These are phyloP conservation scores for Ogataea henricii DNA, from an alignment of 805 yeast genomes.

Conservation along the genomic window DNA sequence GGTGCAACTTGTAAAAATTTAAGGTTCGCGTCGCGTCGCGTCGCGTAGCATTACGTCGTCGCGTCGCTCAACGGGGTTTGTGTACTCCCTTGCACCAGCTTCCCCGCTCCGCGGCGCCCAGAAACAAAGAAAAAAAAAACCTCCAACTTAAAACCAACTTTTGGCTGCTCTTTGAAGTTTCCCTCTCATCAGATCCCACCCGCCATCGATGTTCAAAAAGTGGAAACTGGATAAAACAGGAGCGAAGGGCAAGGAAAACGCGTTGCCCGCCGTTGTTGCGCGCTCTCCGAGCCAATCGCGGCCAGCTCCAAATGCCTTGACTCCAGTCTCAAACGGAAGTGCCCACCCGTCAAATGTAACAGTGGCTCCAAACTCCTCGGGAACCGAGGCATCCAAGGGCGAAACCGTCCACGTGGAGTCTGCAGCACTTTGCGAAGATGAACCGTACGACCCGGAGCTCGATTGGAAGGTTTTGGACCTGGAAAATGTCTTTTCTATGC, in stretches of 20 bases:
- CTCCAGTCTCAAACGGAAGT: not conserved
- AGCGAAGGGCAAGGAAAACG: conserved; percentile 14
- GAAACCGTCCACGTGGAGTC: conserved; percentile 24
- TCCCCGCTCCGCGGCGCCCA: not conserved
- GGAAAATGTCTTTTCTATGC: conserved; percentile 32
- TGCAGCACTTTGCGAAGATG: conserved; percentile 17
- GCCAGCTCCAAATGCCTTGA: not conserved
- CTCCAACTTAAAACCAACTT: too few species aligned
- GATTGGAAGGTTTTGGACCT: conserved; percentile 26
- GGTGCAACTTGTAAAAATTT: too few species aligned
- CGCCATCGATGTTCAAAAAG: conserved; percentile 27
- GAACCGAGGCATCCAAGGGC: conserved; percentile 17
- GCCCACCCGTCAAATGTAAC: not conserved
- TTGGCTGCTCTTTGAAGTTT: not conserved
- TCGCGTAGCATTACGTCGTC: too few species aligned
- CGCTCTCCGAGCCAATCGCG: conserved; percentile 2
- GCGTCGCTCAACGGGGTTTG: not conserved
- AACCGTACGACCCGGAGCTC: conserved; percentile 26
- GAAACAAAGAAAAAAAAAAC: not conserved
- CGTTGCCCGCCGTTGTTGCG: not conserved
- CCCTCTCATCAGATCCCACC: not conserved
- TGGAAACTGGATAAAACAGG: conserved; percentile 29
- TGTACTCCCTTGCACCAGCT: not conserved
- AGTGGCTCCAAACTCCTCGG: not conserved
- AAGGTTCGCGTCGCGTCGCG: not conserved